Evolutionary conservation across 1,139 yeast genomes (phyloP), one percentile per base, ranked within the genome.

Genomic region (Kodamaea arcana): DNA sequence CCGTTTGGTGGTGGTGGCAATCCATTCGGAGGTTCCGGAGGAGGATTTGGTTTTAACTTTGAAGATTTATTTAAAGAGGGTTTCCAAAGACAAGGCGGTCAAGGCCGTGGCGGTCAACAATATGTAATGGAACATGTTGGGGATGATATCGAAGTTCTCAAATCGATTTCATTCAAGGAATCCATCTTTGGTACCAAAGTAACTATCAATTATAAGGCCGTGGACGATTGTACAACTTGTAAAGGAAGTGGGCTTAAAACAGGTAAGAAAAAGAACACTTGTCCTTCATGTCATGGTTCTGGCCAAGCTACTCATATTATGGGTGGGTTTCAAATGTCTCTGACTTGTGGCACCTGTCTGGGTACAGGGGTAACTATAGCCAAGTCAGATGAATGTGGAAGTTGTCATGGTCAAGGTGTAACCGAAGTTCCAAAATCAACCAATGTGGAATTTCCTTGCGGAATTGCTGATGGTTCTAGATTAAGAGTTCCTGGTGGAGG

Each of bases 291-390:
- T 68, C 90, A 88, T 39, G 99, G 99, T 39, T 76, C 95, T 0
- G 99, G 99, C 7, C 83, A 90, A 31, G 78, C 84, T 16, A 84
- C 90, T 15, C 97, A 90, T 52, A 69, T 78, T 37, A 74, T 88
- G 57, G 97, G 95, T 8, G 97, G 97, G 0, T 94, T 92, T 76
- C 97, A 90, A 51, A 88, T 94, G 96, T 81, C 95, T 2, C 81
- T 95, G 3, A 87, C 97, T 11, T 92, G 99, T 72, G 73, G 74
- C 35, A 67, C 81, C 2, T 92, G 99, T 71, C 80, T 74, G 33
- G 99, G 99, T 29, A 67, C 85, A 3, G 99, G 99, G 36, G 94
- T 87, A 2, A 72, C 71, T 4, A 80, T 88, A 34, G 75, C 81
- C 31, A 68, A 75, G 27, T 65, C 70, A 13, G 90, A 88, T 50